These are phyloP conservation scores for Blastomyces silverae DNA, from an alignment of 2,329 filamentous ascomycete species.

Conservation along the genomic window DNA sequence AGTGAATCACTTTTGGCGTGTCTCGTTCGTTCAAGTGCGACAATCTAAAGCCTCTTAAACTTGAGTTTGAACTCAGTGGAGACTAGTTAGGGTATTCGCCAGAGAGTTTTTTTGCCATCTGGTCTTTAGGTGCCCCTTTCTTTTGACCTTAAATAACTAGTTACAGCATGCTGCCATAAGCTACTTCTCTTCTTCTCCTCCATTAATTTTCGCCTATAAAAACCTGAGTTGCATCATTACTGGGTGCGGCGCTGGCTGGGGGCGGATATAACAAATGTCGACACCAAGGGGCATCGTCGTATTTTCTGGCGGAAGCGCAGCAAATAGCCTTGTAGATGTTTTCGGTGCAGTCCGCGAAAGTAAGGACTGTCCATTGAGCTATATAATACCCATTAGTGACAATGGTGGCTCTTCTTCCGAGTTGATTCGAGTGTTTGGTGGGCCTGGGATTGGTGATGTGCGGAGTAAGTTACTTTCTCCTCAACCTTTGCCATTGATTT, in stretches of 20 bases:
- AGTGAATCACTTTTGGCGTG: background rate
- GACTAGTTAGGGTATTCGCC: background rate
- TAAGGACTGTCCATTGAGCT: constrained; percentile 63
- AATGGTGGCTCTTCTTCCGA: constrained; percentile 94
- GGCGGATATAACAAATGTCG: background rate
- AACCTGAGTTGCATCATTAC: background rate
- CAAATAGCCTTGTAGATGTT: constrained; percentile 87
- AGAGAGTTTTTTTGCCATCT: background rate
- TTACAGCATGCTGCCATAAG: too few relatives aligned
- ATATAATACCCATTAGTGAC: constrained; percentile 91
- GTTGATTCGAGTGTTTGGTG: constrained; percentile 87
- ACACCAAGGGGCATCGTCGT: constrained; percentile 61
- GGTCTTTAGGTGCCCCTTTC: background rate
- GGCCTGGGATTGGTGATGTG: constrained; percentile 76
- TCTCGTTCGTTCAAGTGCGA: background rate
- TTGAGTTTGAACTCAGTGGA: background rate
- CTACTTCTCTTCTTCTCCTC: background rate
- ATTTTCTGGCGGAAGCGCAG: constrained; percentile 89
- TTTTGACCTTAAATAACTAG: background rate
- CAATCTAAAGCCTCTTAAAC: background rate
- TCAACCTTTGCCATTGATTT: background rate
- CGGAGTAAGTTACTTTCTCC: constrained; percentile 51
- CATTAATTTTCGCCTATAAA: background rate
- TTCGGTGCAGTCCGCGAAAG: constrained; percentile 62
- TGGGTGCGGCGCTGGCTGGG: background rate